phyloP scores from a whole-genome alignment of 257 asterid genomes.

The Salvia miltiorrhiza region DNA sequence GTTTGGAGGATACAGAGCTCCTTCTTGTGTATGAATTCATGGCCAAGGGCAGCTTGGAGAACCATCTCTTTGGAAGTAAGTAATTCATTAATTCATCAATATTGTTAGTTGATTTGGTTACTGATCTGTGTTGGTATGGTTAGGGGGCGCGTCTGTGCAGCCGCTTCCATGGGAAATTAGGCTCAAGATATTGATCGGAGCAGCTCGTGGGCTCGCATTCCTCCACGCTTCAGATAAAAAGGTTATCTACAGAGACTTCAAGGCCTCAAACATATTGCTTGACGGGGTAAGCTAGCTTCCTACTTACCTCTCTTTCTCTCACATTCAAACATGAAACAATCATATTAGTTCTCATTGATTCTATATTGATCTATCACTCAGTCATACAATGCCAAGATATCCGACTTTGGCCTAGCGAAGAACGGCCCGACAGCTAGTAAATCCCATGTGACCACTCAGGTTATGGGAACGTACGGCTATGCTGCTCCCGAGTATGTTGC shows the following conservation, averaged over 20 bases:
- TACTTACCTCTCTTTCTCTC: too few relatives aligned
- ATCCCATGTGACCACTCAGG: conserved; percentile 52
- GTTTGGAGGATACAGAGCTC: conserved; percentile 76
- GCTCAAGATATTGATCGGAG: conserved; percentile 50
- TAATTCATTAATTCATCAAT: too few relatives aligned
- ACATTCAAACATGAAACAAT: not conserved
- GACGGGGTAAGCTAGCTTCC: conserved; percentile 37
- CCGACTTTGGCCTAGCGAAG: conserved; percentile 56
- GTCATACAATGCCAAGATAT: conserved; percentile 52
- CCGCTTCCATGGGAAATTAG: conserved; percentile 51
- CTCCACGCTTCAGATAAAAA: conserved; percentile 41
- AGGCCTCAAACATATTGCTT: conserved; percentile 57
- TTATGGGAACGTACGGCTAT: conserved; percentile 52
- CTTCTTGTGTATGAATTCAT: conserved; percentile 84
- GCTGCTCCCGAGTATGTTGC: conserved; percentile 60
- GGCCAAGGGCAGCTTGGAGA: conserved; percentile 97
- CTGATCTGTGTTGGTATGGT: too few relatives aligned
- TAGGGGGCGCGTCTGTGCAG: conserved; percentile 49
- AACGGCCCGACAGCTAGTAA: conserved; percentile 48
- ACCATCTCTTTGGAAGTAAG: conserved; percentile 94
- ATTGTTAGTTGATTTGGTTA: too few relatives aligned
- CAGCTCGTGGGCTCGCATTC: conserved; percentile 53
- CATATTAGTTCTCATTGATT: not conserved
- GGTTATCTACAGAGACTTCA: conserved; percentile 50
- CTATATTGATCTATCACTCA: not conserved